Evolutionary conservation across 768 basidiomycete genomes (phyloP).

Genomic region (Suillus sp.): DNA sequence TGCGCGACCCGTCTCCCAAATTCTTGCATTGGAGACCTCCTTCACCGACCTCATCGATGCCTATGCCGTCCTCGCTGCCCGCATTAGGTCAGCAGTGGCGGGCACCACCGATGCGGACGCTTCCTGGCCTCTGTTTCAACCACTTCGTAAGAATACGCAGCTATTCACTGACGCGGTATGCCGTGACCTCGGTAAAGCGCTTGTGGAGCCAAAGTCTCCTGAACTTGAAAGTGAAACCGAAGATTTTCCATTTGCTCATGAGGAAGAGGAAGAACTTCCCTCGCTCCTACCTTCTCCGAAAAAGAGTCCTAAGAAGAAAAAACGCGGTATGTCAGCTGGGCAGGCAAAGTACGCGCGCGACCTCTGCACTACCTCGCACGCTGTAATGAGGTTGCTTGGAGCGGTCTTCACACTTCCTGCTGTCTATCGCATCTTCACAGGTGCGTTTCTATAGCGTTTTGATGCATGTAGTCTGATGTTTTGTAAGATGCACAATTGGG

Average conservation of each 20-base stretch:
- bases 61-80: slow-evolving; percentile 68
- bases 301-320: slow-evolving; percentile 64
- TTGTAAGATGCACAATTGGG: slow-evolving; percentile 57
- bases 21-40: slow-evolving; percentile 51
- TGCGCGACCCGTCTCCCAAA: slow-evolving; percentile 59
- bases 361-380: slow-evolving; percentile 71
- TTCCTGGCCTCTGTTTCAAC: slow-evolving; percentile 74
- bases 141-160: slow-evolving; percentile 56
- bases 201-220: slow-evolving; percentile 54
- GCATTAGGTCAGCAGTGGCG: slow-evolving; percentile 51
- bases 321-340: slow-evolving; percentile 72
- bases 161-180: slow-evolving; percentile 60
- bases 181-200: slow-evolving; percentile 66
- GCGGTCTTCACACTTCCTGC: slow-evolving; percentile 62
- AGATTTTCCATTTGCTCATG: slow-evolving; percentile 6
- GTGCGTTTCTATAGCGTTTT: slow-evolving; percentile 40
- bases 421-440: slow-evolving; percentile 59
- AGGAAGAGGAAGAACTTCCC: slow-evolving; percentile 30
- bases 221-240: slow-evolving; percentile 27
- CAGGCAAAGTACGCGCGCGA: slow-evolving; percentile 82
- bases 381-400: slow-evolving; percentile 66
- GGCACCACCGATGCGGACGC: slow-evolving; percentile 54
- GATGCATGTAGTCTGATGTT: slow-evolving; percentile 13
- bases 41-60: slow-evolving; percentile 69
- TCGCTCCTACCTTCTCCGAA: slow-evolving; percentile 65